Evolutionary conservation across 495 filamentous ascomycete genomes (phyloP).

Genomic region (Aeminium ludgeri): DNA sequence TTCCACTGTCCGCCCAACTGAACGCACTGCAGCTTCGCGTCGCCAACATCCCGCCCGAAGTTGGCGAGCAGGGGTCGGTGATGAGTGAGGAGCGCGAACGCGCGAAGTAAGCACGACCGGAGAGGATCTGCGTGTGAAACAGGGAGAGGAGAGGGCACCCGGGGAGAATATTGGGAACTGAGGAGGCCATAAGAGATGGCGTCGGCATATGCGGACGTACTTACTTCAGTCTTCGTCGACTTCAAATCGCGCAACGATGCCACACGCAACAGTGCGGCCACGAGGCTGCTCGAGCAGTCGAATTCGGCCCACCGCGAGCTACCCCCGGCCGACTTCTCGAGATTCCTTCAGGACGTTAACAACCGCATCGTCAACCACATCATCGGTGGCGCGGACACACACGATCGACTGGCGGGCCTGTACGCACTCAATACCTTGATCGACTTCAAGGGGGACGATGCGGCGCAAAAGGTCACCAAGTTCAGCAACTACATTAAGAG

Average conservation of each 20-base stretch:
- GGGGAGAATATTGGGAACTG: not conserved
- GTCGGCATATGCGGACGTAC: constrained; percentile 9
- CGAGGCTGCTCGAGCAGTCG: constrained; percentile 13
- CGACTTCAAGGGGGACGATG: constrained; percentile 89
- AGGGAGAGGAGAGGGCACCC: not conserved
- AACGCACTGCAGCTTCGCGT: too few species aligned
- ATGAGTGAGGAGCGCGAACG: too few species aligned
- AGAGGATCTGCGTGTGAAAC: too few species aligned
- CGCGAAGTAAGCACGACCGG: too few species aligned
- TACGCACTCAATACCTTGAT: constrained; percentile 82
- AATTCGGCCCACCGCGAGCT: constrained; percentile 35
- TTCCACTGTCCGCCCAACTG: too few species aligned
- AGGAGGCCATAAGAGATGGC: constrained; percentile 2
- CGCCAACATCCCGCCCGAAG: too few species aligned
- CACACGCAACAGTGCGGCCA: constrained; percentile 8
- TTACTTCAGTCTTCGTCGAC: constrained; percentile 14
- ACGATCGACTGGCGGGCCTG: constrained; percentile 79
- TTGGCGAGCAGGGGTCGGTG: too few species aligned
- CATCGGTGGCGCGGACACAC: constrained; percentile 62
- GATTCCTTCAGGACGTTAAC: constrained; percentile 66
- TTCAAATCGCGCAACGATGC: constrained; percentile 11
- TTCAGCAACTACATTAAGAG: constrained; percentile 80
- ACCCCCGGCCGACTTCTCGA: constrained; percentile 54
- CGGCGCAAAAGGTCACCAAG: constrained; percentile 79
- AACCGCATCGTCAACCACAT: constrained; percentile 57